Evolutionary conservation across 73 alveolate species (phyloP).

Genomic region (Symbiodinium pilosum): DNA sequence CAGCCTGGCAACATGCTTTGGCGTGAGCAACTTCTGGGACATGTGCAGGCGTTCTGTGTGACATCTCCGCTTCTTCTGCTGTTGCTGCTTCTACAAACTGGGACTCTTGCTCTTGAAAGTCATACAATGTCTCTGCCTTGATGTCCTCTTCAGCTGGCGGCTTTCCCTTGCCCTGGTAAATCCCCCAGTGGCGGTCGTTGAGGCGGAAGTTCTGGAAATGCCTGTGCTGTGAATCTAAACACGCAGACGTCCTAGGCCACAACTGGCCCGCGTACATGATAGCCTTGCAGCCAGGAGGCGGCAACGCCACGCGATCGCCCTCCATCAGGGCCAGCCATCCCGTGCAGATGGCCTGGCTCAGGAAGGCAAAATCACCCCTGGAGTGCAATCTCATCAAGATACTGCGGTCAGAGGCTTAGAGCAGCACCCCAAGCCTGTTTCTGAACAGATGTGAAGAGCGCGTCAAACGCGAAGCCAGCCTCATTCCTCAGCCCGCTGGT

Average conservation of each 20-base stretch:
- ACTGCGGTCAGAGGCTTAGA: too few species aligned
- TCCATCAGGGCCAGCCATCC: slow-evolving; percentile 69
- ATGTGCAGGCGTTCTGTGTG: too few species aligned
- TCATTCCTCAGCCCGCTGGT: slow-evolving; percentile 35
- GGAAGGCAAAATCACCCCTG: too few species aligned
- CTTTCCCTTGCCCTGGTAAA: slow-evolving; percentile 36
- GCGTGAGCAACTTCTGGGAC: too few species aligned
- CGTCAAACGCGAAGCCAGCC: slow-evolving; percentile 44
- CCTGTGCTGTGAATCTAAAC: neutral
- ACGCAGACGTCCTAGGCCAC: neutral
- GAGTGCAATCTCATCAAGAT: too few species aligned
- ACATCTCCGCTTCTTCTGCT: too few species aligned
- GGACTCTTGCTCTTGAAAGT: too few species aligned
- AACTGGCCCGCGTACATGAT: neutral
- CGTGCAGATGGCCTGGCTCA: slow-evolving; percentile 51
- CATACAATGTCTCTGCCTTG: too few species aligned
- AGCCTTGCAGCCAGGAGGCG: neutral
- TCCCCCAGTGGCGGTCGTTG: slow-evolving; percentile 92
- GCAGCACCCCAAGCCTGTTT: slow-evolving; percentile 72
- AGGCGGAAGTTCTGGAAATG: slow-evolving; percentile 67
- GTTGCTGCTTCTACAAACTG: too few species aligned
- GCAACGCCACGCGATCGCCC: slow-evolving; percentile 49
- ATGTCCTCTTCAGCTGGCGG: neutral
- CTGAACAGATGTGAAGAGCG: slow-evolving; percentile 70
- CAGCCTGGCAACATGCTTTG: too few species aligned